A percentile compares a stretch with the other conserved stretches of the same genome.
These are phyloP conservation scores for Achaetomiella virescens DNA, from an alignment of 495 filamentous ascomycete genomes.

Conservation along the genomic window DNA sequence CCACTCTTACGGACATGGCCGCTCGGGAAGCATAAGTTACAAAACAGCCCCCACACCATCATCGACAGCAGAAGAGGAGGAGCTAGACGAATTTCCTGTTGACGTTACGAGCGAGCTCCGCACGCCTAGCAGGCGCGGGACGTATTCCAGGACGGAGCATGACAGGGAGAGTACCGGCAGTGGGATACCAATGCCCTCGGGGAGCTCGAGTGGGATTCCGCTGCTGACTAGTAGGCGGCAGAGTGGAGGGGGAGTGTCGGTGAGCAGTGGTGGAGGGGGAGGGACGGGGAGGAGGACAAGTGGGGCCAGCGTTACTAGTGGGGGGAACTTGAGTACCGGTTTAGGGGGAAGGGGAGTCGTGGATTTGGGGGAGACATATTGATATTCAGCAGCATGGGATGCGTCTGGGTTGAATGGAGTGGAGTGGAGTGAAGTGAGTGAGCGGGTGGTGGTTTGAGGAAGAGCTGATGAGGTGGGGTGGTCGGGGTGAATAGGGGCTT, in stretches of 20 bases:
- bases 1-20: conserved; percentile 40
- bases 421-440: neutral
- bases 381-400: conserved; percentile 4
- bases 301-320: conserved; percentile 13
- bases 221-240: conserved; percentile 35
- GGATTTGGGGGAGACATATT: conserved; percentile 47
- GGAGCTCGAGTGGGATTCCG: conserved; percentile 25
- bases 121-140: too few species aligned
- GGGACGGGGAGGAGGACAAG: conserved; percentile 34
- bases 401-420: neutral
- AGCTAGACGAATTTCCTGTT: too few species aligned
- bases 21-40: conserved; percentile 39
- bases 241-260: conserved; percentile 40
- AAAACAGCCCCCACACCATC: conserved; percentile 28
- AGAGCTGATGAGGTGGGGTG: too few species aligned
- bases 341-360: conserved; percentile 28
- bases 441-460: too few species aligned
- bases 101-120: too few species aligned
- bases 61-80: conserved; percentile 19
- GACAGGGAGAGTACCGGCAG: too few species aligned
- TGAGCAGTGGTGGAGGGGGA: neutral
- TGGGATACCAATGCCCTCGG: too few species aligned
- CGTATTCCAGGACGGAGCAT: too few species aligned
- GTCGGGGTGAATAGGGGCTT: too few species aligned
- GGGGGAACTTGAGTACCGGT: neutral